These are phyloP conservation scores for Didymella pinodella DNA, from an alignment of 2,329 filamentous ascomycete species.

Conservation along the genomic window DNA sequence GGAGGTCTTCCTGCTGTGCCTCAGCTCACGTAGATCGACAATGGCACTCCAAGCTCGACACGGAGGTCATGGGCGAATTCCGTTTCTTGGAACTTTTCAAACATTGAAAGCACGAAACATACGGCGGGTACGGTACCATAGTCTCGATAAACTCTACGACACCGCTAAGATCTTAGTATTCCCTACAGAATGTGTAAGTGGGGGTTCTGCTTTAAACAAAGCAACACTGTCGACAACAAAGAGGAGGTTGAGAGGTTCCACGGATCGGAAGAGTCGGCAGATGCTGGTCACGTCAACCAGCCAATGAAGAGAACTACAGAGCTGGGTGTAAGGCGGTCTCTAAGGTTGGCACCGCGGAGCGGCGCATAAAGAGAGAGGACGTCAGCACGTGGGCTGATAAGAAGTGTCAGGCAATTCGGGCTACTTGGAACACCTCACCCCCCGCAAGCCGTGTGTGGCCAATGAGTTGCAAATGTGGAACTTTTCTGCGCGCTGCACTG, in stretches of 20 bases:
- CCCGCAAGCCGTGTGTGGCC: not conserved
- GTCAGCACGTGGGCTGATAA: not conserved
- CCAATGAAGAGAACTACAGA: not conserved
- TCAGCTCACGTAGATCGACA: not conserved
- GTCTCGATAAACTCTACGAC: not conserved
- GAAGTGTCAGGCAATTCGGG: too few relatives aligned
- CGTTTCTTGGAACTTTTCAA: not conserved
- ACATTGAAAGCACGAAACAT: not conserved
- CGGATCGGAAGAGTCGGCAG: not conserved
- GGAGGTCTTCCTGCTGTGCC: conserved; percentile 4
- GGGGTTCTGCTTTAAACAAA: not conserved
- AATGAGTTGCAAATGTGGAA: not conserved
- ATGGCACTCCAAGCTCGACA: not conserved
- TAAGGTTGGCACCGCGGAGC: not conserved
- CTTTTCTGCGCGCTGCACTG: not conserved
- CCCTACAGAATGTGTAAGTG: not conserved
- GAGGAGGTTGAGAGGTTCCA: not conserved
- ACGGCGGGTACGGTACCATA: conserved; percentile 1
- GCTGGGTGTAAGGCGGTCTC: not conserved
- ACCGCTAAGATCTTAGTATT: not conserved
- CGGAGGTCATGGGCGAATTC: not conserved
- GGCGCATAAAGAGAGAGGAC: not conserved
- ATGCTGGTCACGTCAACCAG: not conserved
- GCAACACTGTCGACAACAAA: not conserved
- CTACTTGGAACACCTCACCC: too few relatives aligned